Percentiles rank a stretch among this genome's conserved stretches.
These are phyloP conservation scores for Suillus plorans DNA, from an alignment of 768 basidiomycete species.

Conservation along the genomic window DNA sequence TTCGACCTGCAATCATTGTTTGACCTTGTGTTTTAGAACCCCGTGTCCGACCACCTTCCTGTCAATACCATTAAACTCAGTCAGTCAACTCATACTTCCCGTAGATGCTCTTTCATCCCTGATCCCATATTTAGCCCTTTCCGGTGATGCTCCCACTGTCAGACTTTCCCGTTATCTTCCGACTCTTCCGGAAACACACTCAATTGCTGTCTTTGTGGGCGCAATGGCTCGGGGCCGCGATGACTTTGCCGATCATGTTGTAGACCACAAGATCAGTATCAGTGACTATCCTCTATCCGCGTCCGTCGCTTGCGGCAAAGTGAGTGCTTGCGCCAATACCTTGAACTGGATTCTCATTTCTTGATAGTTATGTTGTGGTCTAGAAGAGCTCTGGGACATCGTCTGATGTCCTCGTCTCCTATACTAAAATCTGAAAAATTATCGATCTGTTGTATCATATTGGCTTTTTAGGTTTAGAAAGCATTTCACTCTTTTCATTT, in stretches of 20 bases:
- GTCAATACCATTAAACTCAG: constrained; percentile 95
- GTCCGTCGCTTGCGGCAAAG: constrained; percentile 96
- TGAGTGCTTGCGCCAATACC: constrained; percentile 35
- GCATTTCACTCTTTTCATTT: constrained; percentile 10
- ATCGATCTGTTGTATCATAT: constrained; percentile 1
- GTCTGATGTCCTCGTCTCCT: constrained; percentile 43
- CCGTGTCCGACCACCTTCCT: constrained; percentile 91
- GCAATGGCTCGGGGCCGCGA: constrained; percentile 98
- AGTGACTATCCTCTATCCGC: constrained; percentile 93
- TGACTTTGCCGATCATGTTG: constrained; percentile 92
- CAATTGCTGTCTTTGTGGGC: constrained; percentile 93
- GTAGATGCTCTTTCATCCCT: not conserved
- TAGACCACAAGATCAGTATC: constrained; percentile 96
- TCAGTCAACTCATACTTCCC: constrained; percentile 40
- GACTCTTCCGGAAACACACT: constrained; percentile 83
- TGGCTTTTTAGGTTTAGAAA: constrained; percentile 10
- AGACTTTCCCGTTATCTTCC: constrained; percentile 83
- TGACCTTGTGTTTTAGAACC: constrained; percentile 59
- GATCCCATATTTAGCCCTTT: constrained; percentile 59
- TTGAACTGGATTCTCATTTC: constrained; percentile 3
- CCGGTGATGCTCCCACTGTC: constrained; percentile 84
- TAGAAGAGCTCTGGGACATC: constrained; percentile 96
- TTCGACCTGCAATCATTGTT: constrained; percentile 4
- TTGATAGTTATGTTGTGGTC: constrained; percentile 78
- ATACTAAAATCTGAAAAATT: constrained; percentile 17